Evolutionary conservation across 1,284 basidiomycete genomes (phyloP).

Genomic region (Cryptococcus sp.): DNA sequence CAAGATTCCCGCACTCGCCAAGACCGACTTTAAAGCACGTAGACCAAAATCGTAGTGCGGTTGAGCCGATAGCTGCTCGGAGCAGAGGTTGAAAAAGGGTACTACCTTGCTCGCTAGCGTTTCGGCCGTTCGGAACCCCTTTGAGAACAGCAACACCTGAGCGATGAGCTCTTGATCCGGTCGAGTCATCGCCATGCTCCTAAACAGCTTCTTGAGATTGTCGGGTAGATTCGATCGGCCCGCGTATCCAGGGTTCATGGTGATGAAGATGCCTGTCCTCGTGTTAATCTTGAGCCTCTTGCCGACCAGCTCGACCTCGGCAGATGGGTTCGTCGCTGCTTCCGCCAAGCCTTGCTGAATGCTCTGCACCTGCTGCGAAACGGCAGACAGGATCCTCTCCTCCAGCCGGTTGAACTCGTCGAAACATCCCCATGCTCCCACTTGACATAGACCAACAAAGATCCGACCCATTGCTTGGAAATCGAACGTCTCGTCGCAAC

Average conservation of each 20-base stretch:
- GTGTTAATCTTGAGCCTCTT: slow-evolving; percentile 88
- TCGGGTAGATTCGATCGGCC: slow-evolving; percentile 92
- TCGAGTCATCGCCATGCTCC: slow-evolving; percentile 96
- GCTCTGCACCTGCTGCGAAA: slow-evolving; percentile 97
- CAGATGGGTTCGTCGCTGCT: slow-evolving; percentile 71
- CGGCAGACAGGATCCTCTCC: slow-evolving; percentile 94
- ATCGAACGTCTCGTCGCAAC: slow-evolving; percentile 99
- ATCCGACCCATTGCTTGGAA: slow-evolving; percentile 99
- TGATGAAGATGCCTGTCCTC: slow-evolving; percentile 94
- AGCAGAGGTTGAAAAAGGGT: slow-evolving; percentile 97
- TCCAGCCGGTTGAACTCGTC: slow-evolving; percentile 98
- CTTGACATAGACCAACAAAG: slow-evolving; percentile 96
- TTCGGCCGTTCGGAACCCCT: slow-evolving; percentile 97
- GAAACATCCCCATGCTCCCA: slow-evolving; percentile 98
- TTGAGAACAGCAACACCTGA: slow-evolving; percentile 98
- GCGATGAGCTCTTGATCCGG: slow-evolving; percentile 98
- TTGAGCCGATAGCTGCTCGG: slow-evolving; percentile 92
- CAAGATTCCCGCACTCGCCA: slow-evolving; percentile 93
- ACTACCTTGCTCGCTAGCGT: slow-evolving; percentile 94
- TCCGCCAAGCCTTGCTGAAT: slow-evolving; percentile 91
- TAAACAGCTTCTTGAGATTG: slow-evolving; percentile 64
- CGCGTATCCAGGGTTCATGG: slow-evolving; percentile 97
- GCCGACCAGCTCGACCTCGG: slow-evolving; percentile 92
- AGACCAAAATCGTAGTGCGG: slow-evolving; percentile 99
- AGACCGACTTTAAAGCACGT: slow-evolving; percentile 92